Base-by-base conservation (phyloP, 345 rosid species). In the Moricandia moricandioides region DNA sequence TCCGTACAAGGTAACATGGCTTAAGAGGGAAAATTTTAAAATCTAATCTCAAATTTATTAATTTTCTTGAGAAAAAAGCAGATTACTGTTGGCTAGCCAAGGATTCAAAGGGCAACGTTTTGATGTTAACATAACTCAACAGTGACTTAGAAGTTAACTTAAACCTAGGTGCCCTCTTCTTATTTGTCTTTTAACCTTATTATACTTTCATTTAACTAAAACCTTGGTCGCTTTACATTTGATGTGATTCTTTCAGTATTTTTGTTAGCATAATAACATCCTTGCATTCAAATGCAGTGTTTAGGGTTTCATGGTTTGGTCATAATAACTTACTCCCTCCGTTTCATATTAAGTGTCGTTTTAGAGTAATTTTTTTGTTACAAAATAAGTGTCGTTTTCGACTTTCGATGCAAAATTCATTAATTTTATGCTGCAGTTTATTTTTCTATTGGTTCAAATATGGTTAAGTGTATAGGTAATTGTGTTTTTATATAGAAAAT, bases 1-100 rank as follows among this genome's bases (percentile, higher is more conserved):
- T 60, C 72, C 69, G 81, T 71, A 78, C 77, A 43, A 33, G 27
- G 71, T 65, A 56, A 77, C 76, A 58, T 59, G 77, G 61, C 29
- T 59, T 65, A 40, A 35, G 52, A 56, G n/a, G 35, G 29, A 5
- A 54, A 35, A 69, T 69, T 35, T 62, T 56, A 47, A 58, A 57
- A 14, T 66, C 1, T 55, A 16, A 62, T 62, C 49, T 39, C 49
- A 40, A 40, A 40, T 11, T 40, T 40, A 40, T 11, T n/a, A n/a
- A n/a, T n/a, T 40, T 12, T 40, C 49, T 40, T 40, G 49, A 40
- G 49, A 40, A 40, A 12, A 40, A 40, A 40, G 6, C 49, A 12
- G 49, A n/a, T 40, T 45, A 45, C 51, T 45, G 51, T 45, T 78
- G 37, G 34, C 73, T 78, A 59, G 72, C 67, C 67, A 71, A 65